Evolutionary conservation across 1,284 basidiomycete species (phyloP).

Genomic region (Quambalaria eucalypti): DNA sequence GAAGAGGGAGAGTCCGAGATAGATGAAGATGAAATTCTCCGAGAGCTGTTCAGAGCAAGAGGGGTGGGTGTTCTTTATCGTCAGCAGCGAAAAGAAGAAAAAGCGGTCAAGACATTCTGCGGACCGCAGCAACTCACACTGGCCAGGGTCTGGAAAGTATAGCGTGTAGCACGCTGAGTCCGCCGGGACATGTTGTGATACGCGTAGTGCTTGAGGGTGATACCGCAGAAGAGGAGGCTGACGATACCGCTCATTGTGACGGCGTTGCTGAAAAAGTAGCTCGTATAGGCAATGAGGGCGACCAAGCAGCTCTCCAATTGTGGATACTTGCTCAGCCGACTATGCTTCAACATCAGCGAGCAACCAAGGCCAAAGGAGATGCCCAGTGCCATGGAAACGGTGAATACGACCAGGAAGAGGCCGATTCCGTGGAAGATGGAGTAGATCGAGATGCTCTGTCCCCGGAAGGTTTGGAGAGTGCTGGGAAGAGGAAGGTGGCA

Average conservation of each 20-base stretch:
- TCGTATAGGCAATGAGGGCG: conserved; percentile 86
- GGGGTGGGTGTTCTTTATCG: not conserved
- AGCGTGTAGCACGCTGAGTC: conserved; percentile 90
- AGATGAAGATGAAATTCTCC: conserved; percentile 99
- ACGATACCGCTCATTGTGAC: conserved; percentile 93
- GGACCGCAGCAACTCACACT: conserved; percentile 12
- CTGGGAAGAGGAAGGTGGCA: no score
- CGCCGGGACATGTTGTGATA: conserved; percentile 96
- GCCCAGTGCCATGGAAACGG: conserved; percentile 83
- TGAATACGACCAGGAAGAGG: conserved; percentile 91
- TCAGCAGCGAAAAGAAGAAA: not conserved
- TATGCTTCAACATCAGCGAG: conserved; percentile 91
- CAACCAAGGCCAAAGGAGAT: conserved; percentile 79
- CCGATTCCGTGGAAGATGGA: conserved; percentile 91
- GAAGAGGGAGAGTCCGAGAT: conserved; percentile 90
- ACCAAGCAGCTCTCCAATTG: conserved; percentile 77
- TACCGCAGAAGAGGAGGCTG: conserved; percentile 93
- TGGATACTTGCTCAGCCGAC: conserved; percentile 78
- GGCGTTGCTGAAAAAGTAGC: conserved; percentile 97
- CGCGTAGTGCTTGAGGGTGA: conserved; percentile 97
- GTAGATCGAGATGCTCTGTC: conserved; percentile 72
- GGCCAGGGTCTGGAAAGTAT: conserved; percentile 53
- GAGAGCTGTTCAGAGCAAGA: conserved; percentile 58
- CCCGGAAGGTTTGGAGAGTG: conserved; percentile 84
- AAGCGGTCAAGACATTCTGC: no score